A percentile compares a stretch with the other conserved stretches of the same genome.
Evolutionary conservation across 75 land plant species (phyloP).

Genomic region (Adiantum capillusveneris): DNA sequence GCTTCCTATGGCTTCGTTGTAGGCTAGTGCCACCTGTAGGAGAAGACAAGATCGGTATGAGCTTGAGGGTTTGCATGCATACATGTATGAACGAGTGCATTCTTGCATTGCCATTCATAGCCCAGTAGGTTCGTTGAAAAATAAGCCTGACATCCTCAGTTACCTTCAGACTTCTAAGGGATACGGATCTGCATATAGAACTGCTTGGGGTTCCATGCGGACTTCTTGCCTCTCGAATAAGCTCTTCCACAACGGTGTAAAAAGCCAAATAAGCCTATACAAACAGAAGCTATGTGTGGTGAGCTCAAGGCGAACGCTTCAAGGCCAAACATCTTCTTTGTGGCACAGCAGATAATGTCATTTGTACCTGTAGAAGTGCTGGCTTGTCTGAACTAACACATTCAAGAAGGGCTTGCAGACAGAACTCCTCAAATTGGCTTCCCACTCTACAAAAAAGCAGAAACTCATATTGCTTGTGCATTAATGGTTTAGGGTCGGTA

Average conservation of each 20-base stretch:
- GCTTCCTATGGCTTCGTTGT: slow-evolving; percentile 43
- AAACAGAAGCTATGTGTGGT: not conserved
- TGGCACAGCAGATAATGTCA: too few species aligned
- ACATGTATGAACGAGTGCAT: too few species aligned
- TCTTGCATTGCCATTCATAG: too few species aligned
- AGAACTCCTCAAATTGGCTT: slow-evolving; percentile 80
- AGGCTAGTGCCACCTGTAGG: slow-evolving; percentile 78
- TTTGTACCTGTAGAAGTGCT: slow-evolving; percentile 73
- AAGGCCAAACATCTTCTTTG: too few species aligned
- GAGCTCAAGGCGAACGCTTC: too few species aligned
- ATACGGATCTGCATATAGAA: slow-evolving; percentile 37
- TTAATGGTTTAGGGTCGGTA: not conserved
- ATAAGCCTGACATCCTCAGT: too few species aligned
- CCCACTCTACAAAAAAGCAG: slow-evolving; percentile 42
- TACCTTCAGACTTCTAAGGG: slow-evolving; percentile 72
- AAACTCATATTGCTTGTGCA: not conserved
- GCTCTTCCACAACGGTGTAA: slow-evolving; percentile 58
- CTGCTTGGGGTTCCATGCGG: slow-evolving; percentile 12
- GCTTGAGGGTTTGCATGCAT: too few species aligned
- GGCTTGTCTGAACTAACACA: slow-evolving; percentile 96
- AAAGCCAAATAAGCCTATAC: slow-evolving; percentile 76
- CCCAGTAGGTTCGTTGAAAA: too few species aligned
- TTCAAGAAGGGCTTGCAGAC: slow-evolving; percentile 86
- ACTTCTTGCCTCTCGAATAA: slow-evolving; percentile 43
- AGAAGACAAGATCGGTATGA: not conserved